Evolutionary conservation across 495 filamentous ascomycete species (phyloP), one percentile per base, ranked within the genome.

Genomic region (Trichocladium antarcticum): DNA sequence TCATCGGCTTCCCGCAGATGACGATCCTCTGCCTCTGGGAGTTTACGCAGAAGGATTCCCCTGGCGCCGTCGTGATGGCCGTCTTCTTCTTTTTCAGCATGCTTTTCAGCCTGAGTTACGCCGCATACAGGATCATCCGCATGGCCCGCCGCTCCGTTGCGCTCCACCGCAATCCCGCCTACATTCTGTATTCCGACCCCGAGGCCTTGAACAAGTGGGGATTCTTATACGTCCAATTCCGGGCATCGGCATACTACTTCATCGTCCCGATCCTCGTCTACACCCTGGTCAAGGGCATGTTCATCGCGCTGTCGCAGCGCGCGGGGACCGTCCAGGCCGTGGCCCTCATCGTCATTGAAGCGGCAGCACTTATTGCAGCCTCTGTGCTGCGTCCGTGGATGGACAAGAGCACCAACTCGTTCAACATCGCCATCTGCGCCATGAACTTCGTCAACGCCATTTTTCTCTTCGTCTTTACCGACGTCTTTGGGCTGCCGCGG

Each of bases 391-490:
- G 87, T 35, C 92, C 92, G 6, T 98, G 88, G 81, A 97, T 98
- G 92, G 92, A 98, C 73, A 97, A 95, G 78, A 92, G 89, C 69
- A 96, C 90, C 50, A 98, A 98, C 64, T 79, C 82, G 42, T 94
- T 93, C 76, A 97, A 97, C 71, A 95, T 98, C 54, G 74, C 89
- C 46, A 97, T 98, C 59, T 81, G 78, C 46, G 81, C 77, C 24
- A 71, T 95, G 60, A 97, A 96, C 68, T 94, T 97, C 62, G 60
- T 96, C 63, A 95, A 94, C 63, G 77, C 80, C 51, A 80, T 94
- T 63, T 89, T 92, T 71, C 72, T 94, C 7, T 69, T 94, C 22
- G 74, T 94, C 42, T 90, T 89, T 65, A 85, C 81, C n/a, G 74
- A 82, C 45, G 76, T 94, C 19, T 89, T 92, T 62, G 82, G 84